Percentiles rank a stretch among this genome's conserved stretches.
phyloP scores from a whole-genome alignment of 2,329 filamentous ascomycete species.

The Cercospora janseana region DNA sequence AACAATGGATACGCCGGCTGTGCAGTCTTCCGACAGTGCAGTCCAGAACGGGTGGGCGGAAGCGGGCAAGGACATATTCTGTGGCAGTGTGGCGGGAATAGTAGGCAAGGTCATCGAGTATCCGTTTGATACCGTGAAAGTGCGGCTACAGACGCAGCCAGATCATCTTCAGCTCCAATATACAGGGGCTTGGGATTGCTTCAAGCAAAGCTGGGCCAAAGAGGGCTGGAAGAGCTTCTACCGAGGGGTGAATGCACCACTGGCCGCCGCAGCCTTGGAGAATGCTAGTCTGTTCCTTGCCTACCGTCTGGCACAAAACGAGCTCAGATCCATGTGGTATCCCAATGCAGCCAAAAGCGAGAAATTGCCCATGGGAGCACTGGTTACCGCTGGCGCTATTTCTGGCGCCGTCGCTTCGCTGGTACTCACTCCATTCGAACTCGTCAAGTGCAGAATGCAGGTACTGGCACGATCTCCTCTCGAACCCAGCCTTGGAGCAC shows the following conservation, averaged over 20 bases:
- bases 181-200: slow-evolving; percentile 86
- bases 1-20: neutral
- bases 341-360: slow-evolving; percentile 34
- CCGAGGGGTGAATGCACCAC: slow-evolving; percentile 85
- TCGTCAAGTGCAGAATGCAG: slow-evolving; percentile 98
- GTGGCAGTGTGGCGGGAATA: slow-evolving; percentile 86
- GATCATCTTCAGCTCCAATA: slow-evolving; percentile 79
- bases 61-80: slow-evolving; percentile 80
- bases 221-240: slow-evolving; percentile 84
- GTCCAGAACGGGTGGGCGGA: slow-evolving; percentile 57
- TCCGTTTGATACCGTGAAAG: slow-evolving; percentile 97
- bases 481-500: slow-evolving; percentile 28
- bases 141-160: slow-evolving; percentile 93
- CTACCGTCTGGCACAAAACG: slow-evolving; percentile 62
- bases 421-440: slow-evolving; percentile 88
- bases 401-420: slow-evolving; percentile 87
- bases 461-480: slow-evolving; percentile 55
- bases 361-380: slow-evolving; percentile 68
- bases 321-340: slow-evolving; percentile 63
- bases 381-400: slow-evolving; percentile 78
- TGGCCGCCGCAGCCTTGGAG: slow-evolving; percentile 87
- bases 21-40: slow-evolving; percentile 11
- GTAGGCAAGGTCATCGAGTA: slow-evolving; percentile 97
- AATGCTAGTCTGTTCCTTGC: slow-evolving; percentile 92
- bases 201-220: slow-evolving; percentile 74